Base-by-base conservation (phyloP, 2,329 filamentous ascomycete species). In the Aspergillus amoenus region DNA sequence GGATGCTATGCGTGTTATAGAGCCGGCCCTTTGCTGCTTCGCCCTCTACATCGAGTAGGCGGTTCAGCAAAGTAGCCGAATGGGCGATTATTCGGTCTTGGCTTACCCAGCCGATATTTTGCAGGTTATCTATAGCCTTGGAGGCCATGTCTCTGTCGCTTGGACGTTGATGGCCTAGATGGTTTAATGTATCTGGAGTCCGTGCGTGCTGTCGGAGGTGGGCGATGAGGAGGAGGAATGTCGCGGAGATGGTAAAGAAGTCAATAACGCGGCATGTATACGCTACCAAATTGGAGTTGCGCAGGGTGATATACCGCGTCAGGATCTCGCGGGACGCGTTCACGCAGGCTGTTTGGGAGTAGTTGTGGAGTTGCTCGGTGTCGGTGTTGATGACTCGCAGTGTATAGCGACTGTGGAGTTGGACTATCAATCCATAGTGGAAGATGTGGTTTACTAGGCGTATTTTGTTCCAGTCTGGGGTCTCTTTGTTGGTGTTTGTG, bases 331-430 rank as follows among this genome's bases (percentile, higher is more conserved):
- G 80, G 27, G 79, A 80, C 1, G 83, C 78, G 27, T 77, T 76
- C 44, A 82, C 70, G 60, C 80, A 82, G 1, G 78, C 78, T 5
- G 76, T 75, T 59, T 78, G 80, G 56, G 77, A 81, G 63, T 82
- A 82, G n/a, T 80, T 77, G 55, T 79, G 77, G 9, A 75, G 74
- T 2, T 53, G 49, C 12, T 70, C 67, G 1, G 46, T 50, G 3
- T 66, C 63, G 0, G 67, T 65, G 4, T 66, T 63, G 1, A 66
- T 66, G n/a, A 70, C 61, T 17, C 73, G 76, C 17, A 85, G 75
- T 70, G 85, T 80, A 58, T 80, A 84, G 0, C 83, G 83, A 3
- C 85, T 74, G 55, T 86, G 82, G 0, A 85, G 74, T 8, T 82
- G 75, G 41, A 81, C 77, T 12, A 84, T 68, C 3, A 84, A 72